Conservation (phyloP, 139 green algal species). For the Deuterostichococcus epilithicus region DNA sequence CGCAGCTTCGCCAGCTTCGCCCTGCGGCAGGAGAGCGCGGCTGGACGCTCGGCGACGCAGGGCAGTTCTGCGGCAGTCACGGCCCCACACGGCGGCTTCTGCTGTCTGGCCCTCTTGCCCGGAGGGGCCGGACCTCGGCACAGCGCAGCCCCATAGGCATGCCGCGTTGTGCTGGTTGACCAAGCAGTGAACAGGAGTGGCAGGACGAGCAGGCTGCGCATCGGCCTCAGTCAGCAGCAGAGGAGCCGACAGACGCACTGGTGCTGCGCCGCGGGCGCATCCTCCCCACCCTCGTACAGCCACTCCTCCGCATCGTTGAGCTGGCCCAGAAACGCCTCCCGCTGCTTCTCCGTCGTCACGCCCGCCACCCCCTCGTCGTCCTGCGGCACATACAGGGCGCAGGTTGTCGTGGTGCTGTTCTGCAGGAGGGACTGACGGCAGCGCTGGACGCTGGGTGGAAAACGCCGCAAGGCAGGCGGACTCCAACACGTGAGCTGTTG, state of each 20-base stretch:
- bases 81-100: neutral
- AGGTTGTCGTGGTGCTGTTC: neutral
- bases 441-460: neutral
- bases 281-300: conserved; percentile 88
- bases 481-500: too few species aligned
- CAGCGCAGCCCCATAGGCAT: neutral
- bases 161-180: neutral
- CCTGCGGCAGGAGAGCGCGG: neutral
- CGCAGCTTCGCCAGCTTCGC: conserved; percentile 48
- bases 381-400: conserved; percentile 9
- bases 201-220: neutral
- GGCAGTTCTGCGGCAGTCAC: too few species aligned
- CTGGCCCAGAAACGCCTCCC: conserved; percentile 45
- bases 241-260: conserved; percentile 19
- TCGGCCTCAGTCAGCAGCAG: neutral
- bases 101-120: neutral
- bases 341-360: conserved; percentile 75
- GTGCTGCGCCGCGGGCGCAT: conserved; percentile 26
- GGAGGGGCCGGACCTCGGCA: neutral
- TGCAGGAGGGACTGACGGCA: neutral
- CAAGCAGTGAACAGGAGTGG: neutral
- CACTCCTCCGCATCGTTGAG: conserved; percentile 87
- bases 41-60: too few species aligned
- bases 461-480: too few species aligned
- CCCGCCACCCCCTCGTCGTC: conserved; percentile 34